Base-by-base conservation (phyloP, 208 protist genomes). In the Trypanosoma grayi region DNA sequence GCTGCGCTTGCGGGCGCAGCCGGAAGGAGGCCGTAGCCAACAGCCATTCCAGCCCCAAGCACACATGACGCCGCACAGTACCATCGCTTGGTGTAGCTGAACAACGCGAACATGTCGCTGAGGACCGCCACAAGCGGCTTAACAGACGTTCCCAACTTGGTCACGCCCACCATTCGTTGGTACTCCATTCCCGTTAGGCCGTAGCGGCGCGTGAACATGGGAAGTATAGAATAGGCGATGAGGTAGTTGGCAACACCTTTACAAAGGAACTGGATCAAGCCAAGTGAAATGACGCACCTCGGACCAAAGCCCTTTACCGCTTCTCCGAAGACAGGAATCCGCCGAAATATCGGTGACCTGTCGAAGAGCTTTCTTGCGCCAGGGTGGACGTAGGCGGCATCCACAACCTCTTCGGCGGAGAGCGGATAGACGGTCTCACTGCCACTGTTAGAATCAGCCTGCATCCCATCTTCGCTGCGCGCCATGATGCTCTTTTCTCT, bases 21-120 rank as follows among this genome's bases (percentile, higher is more conserved):
- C 6, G 85, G 81, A 6, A 87, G 67, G 1, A 80, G 48, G 28
- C 70, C 81, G 59, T 75, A 86, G 25, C 64, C 48, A 20, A 87
- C 44, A 20, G 73, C 76, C 41, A 84, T 66, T 0, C 46, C 71
- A 6, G 41, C 66, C 14, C 79, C 80, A 13, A 70, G 24, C 9
- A 89, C 57, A 34, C 72, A 79, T 1, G 81, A 88, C 5, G 67
- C 18, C 39, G 74, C 66, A 50, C 79, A 64, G 74, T 83, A 85
- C 79, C 79, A 92, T 40, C 82, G 76, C 79, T 85, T 92, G 18
- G 75, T 79, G 75, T 89, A 92, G 39, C 79, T 76, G 43, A 81
- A 66, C 53, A 88, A 71, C 27, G 77, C 64, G 48, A 89, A 81
- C 54, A 68, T 60, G 50, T 89, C 85, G 59, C 71, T 80, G 24